Evolutionary conservation across 2,329 filamentous ascomycete genomes (phyloP), one percentile per base, ranked within the genome.

Genomic region (Penicillium hesseltinei): DNA sequence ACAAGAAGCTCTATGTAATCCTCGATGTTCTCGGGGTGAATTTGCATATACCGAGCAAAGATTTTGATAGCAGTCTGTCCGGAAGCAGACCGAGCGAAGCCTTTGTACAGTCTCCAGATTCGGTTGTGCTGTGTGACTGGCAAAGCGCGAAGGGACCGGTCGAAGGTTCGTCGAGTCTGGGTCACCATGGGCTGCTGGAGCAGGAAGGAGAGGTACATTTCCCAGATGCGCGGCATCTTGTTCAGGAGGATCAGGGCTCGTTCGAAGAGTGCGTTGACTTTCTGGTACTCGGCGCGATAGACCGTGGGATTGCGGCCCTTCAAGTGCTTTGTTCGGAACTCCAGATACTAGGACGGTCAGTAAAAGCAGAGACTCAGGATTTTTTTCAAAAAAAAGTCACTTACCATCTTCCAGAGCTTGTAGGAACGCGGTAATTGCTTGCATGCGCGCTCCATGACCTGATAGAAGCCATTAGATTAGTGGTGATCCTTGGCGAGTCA

Each of bases 221-320:
- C 92, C 95, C 94, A 99, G 71, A 99, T 94, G 65, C 87, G 85
- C 25, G 95, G 94, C 94, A 99, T 99, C 78, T 99, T 99, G 78
- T 99, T 97, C 61, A 99, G 84, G 40, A 99, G 82, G 57, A 97
- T 90, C 51, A 99, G 80, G 4, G 94, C 92, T 66, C 91, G 85
- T 78, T 99, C 94, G 73, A 96, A 99, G 40, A 97, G 85, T 53
- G 90, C 84, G 73, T 99, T 99, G 73, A 97, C 92, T 76, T 97
- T 99, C 71, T 87, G 84, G 76, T 89, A 97, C 71, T 99, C 92
- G 58, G 84, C 79, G 51, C 86, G 85, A 73, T 90, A 91, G 56
- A 87, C 83, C 55, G 90, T 89, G 13, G 93, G 87, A 73, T 96
- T 97, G 66, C 93, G 85, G 71, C 88, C 89, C 60, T 86, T 81